These are phyloP conservation scores for Agroathelia rolfsii DNA, from an alignment of 1,284 basidiomycete genomes.

Conservation along the genomic window DNA sequence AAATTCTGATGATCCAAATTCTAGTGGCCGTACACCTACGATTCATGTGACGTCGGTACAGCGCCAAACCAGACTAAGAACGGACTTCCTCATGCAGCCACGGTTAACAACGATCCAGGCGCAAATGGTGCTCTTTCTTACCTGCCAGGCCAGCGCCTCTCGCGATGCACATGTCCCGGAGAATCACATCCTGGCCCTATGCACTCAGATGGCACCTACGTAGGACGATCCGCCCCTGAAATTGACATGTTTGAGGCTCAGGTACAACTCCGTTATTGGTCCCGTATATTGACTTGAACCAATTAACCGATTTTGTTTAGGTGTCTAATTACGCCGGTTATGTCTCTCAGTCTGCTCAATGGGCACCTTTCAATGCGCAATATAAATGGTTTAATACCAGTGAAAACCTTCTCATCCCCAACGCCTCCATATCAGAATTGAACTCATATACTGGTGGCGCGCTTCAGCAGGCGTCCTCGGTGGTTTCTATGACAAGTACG, in stretches of 20 bases:
- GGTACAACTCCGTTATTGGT: no score
- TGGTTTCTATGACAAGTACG: slow-evolving; percentile 20
- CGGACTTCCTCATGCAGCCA: slow-evolving; percentile 31
- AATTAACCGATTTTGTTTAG: no score
- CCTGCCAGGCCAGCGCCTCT: slow-evolving; percentile 68
- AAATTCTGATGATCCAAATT: slow-evolving; percentile 4
- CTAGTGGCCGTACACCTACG: slow-evolving; percentile 72
- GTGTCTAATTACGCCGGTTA: slow-evolving; percentile 36
- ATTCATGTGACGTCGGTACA: slow-evolving; percentile 65
- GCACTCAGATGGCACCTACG: slow-evolving; percentile 46
- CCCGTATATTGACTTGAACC: no score
- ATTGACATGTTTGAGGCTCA: slow-evolving; percentile 74
- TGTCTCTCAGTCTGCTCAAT: slow-evolving; percentile 59
- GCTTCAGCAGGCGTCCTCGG: slow-evolving; percentile 26
- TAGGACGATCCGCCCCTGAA: slow-evolving; percentile 68
- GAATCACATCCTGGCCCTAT: slow-evolving; percentile 40
- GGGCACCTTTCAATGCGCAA: slow-evolving; percentile 44
- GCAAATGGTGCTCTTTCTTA: slow-evolving; percentile 35
- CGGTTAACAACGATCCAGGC: slow-evolving; percentile 32
- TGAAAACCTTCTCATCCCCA: slow-evolving; percentile 26
- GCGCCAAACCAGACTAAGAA: slow-evolving; percentile 43
- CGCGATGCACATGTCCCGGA: slow-evolving; percentile 38
- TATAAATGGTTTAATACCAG: slow-evolving; percentile 36
- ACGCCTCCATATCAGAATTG: slow-evolving; percentile 28
- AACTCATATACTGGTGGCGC: slow-evolving; percentile 28